Percentiles rank a stretch among this genome's conserved stretches.
These are phyloP conservation scores for Xylaria hypoxylon DNA, from an alignment of 2,329 filamentous ascomycete genomes.

Conservation along the genomic window DNA sequence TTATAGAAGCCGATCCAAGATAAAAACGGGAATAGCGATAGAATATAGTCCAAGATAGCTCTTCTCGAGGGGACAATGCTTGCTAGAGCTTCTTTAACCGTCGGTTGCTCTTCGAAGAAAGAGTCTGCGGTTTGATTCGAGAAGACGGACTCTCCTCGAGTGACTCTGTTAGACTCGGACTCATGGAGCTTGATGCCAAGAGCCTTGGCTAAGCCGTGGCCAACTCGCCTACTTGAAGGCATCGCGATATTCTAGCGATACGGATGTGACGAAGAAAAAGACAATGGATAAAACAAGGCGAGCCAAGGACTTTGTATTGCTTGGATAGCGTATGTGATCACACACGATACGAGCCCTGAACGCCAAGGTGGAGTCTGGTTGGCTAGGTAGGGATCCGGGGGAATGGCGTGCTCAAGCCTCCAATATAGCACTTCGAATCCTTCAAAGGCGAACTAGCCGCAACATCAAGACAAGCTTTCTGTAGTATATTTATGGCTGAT, in stretches of 20 bases:
- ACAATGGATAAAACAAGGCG: conserved; percentile 8
- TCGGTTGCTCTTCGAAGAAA: conserved; percentile 87
- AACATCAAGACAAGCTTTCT: conserved; percentile 28
- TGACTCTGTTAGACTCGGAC: conserved; percentile 74
- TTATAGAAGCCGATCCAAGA: conserved; percentile 95
- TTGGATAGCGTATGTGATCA: conserved; percentile 15
- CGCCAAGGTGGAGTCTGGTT: conserved; percentile 35
- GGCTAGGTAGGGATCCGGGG: conserved; percentile 27
- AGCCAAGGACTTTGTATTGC: conserved; percentile 31
- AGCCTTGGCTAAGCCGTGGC: conserved; percentile 79
- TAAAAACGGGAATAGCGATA: conserved; percentile 85
- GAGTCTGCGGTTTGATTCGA: conserved; percentile 78
- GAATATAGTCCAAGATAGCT: conserved; percentile 70
- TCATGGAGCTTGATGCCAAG: conserved; percentile 85
- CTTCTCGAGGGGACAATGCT: conserved; percentile 69
- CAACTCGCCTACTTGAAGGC: conserved; percentile 67
- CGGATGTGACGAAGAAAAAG: conserved; percentile 18
- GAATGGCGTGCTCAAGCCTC: conserved; percentile 40
- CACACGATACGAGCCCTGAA: conserved; percentile 19
- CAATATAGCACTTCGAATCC: conserved; percentile 30
- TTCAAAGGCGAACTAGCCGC: conserved; percentile 22
- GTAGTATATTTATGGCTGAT: conserved; percentile 1
- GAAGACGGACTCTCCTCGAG: conserved; percentile 82
- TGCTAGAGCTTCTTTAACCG: conserved; percentile 76
- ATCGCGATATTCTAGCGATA: conserved; percentile 47